These are phyloP conservation scores for Saksenaea oblongispora DNA, from an alignment of 371 early-diverging fungal genomes.

Conservation along the genomic window DNA sequence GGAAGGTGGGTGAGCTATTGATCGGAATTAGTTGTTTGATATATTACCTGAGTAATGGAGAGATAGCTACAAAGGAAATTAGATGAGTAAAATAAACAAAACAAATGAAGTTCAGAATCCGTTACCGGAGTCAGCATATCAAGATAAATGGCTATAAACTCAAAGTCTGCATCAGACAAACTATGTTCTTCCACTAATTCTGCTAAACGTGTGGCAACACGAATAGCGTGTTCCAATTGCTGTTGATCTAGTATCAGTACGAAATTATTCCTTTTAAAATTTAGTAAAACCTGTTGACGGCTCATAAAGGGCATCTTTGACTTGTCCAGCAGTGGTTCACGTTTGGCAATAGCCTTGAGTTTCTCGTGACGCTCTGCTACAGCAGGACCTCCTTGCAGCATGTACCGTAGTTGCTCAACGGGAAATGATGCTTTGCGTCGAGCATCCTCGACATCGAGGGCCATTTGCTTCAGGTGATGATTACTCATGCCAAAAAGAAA, in stretches of 20 bases:
- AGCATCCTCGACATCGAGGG: slow-evolving; percentile 48
- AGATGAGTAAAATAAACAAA: not conserved
- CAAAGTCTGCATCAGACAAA: slow-evolving; percentile 28
- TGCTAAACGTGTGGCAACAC: slow-evolving; percentile 29
- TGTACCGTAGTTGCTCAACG: slow-evolving; percentile 31
- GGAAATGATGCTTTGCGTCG: slow-evolving; percentile 50
- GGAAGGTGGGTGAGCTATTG: not conserved
- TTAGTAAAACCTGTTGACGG: slow-evolving; percentile 33
- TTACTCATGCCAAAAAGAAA: slow-evolving; percentile 22
- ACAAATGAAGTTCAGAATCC: not conserved
- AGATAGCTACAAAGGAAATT: slow-evolving; percentile 25
- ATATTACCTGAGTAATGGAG: slow-evolving; percentile 51
- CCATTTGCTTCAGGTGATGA: slow-evolving; percentile 33
- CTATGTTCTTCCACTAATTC: slow-evolving; percentile 46
- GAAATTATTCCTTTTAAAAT: slow-evolving; percentile 5
- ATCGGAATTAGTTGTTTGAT: not conserved
- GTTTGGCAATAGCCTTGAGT: slow-evolving; percentile 32
- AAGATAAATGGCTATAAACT: slow-evolving; percentile 23
- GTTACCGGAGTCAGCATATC: slow-evolving; percentile 51
- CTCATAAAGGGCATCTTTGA: slow-evolving; percentile 31
- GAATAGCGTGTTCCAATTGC: slow-evolving; percentile 35
- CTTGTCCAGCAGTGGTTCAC: slow-evolving; percentile 50
- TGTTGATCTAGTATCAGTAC: slow-evolving; percentile 7
- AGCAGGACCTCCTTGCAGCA: slow-evolving; percentile 44
- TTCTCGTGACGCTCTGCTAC: slow-evolving; percentile 29